A percentile compares a stretch with the other conserved stretches of the same genome.
phyloP scores from a whole-genome alignment of 306 rosid genomes.

The Benincasa hispida region DNA sequence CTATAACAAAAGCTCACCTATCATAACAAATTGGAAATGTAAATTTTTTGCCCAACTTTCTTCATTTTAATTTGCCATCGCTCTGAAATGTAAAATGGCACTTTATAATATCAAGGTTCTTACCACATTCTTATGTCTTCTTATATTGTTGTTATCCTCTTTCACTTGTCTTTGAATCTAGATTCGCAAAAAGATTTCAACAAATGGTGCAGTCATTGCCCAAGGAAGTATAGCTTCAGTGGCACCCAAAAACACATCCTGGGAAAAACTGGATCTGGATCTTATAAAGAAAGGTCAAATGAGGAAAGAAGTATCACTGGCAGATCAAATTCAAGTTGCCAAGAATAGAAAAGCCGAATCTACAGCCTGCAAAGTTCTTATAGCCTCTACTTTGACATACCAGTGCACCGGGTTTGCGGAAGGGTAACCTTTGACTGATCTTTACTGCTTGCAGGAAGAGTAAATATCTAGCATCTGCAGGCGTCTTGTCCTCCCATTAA shows the following conservation, averaged over 20 bases:
- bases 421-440: background rate
- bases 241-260: constrained; percentile 22
- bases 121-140: background rate
- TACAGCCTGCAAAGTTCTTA: constrained; percentile 11
- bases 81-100: background rate
- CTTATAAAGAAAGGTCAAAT: constrained; percentile 41
- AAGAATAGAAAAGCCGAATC: constrained; percentile 35
- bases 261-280: constrained; percentile 53
- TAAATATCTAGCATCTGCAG: constrained; percentile 6
- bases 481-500: constrained; percentile 5
- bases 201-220: constrained; percentile 15
- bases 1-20: background rate
- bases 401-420: constrained; percentile 1
- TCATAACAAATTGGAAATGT: background rate
- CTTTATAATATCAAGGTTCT: background rate
- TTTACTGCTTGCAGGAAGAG: constrained; percentile 14
- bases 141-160: background rate
- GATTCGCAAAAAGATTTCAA: constrained; percentile 31
- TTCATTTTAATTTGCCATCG: background rate
- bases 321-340: constrained; percentile 72
- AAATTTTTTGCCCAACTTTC: background rate
- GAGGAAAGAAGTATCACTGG: constrained; percentile 43
- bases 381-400: constrained; percentile 11
- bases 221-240: constrained; percentile 12
- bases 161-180: constrained; percentile 11